These are phyloP conservation scores for Pseudocercospora macadamiae DNA, from an alignment of 2,329 filamentous ascomycete species.

Conservation along the genomic window DNA sequence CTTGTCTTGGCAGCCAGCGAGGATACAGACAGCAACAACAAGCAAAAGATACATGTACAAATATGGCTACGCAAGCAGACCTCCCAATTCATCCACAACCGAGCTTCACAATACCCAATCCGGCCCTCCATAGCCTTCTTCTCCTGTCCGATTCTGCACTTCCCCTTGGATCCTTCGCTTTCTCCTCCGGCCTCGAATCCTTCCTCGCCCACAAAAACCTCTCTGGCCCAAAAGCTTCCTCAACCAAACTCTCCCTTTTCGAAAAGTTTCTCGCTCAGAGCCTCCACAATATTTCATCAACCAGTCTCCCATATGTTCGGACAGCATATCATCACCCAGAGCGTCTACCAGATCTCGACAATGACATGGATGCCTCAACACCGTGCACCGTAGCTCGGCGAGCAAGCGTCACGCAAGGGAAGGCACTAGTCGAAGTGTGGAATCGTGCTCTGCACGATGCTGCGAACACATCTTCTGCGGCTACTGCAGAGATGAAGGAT, in stretches of 20 bases:
- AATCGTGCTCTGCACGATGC: slow-evolving; percentile 49
- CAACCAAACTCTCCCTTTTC: slow-evolving; percentile 46
- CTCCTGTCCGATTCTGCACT: slow-evolving; percentile 80
- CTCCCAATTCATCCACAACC: too few species aligned
- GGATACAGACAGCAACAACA: too few species aligned
- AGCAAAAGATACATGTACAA: too few species aligned
- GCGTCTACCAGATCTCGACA: slow-evolving; percentile 64
- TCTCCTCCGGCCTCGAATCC: slow-evolving; percentile 80
- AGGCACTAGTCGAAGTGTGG: slow-evolving; percentile 75
- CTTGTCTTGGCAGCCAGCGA: too few species aligned
- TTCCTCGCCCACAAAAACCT: slow-evolving; percentile 67
- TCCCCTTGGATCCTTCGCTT: slow-evolving; percentile 83
- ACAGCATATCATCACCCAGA: slow-evolving; percentile 63
- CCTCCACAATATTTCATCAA: slow-evolving; percentile 70
- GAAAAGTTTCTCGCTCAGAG: slow-evolving; percentile 70
- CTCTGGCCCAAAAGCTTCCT: slow-evolving; percentile 30
- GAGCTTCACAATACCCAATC: slow-evolving; percentile 2
- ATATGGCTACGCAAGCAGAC: too few species aligned
- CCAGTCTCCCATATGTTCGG: slow-evolving; percentile 74
- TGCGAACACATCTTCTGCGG: slow-evolving; percentile 3
- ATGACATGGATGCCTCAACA: slow-evolving; percentile 74
- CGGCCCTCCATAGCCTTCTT: slow-evolving; percentile 67
- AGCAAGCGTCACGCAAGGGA: slow-evolving; percentile 74
- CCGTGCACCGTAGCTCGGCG: slow-evolving; percentile 78
- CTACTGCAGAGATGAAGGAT: slow-evolving; percentile 16